phyloP scores from a whole-genome alignment of 768 basidiomycete species.

The Naganishia onofrii region DNA sequence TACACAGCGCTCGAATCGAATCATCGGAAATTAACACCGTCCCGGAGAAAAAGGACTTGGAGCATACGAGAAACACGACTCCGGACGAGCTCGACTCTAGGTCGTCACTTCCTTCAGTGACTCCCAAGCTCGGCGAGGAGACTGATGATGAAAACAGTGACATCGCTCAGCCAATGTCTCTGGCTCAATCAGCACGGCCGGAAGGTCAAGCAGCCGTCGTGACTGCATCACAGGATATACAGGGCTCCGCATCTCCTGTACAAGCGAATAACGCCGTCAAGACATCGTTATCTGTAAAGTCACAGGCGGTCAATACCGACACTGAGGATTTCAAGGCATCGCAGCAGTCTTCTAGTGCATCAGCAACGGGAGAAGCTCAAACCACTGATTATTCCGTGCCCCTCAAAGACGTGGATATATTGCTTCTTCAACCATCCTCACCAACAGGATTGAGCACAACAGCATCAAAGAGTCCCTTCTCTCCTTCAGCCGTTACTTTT shows the following conservation, averaged over 20 bases:
- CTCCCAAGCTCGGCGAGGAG: background rate
- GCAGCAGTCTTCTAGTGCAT: background rate
- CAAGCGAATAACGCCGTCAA: background rate
- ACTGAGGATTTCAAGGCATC: background rate
- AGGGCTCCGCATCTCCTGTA: background rate
- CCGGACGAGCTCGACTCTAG: background rate
- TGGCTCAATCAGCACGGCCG: background rate
- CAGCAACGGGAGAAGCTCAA: background rate
- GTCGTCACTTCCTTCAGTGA: background rate
- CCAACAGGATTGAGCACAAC: background rate
- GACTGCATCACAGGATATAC: background rate
- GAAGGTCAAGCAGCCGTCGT: background rate
- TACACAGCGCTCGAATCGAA: background rate
- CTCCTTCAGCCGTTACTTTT: constrained; percentile 26
- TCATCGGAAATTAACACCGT: background rate
- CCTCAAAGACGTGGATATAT: constrained; percentile 9
- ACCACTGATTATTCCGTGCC: constrained; percentile 9
- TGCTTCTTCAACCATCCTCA: background rate
- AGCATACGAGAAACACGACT: too few relatives aligned
- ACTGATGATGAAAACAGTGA: background rate
- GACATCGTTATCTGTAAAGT: background rate
- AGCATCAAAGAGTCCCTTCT: constrained; percentile 21
- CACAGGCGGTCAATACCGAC: background rate
- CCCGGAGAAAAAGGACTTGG: background rate
- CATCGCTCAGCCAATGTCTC: background rate